These are phyloP conservation scores for Brassica juncea DNA, from an alignment of 345 rosid genomes.

Conservation along the genomic window DNA sequence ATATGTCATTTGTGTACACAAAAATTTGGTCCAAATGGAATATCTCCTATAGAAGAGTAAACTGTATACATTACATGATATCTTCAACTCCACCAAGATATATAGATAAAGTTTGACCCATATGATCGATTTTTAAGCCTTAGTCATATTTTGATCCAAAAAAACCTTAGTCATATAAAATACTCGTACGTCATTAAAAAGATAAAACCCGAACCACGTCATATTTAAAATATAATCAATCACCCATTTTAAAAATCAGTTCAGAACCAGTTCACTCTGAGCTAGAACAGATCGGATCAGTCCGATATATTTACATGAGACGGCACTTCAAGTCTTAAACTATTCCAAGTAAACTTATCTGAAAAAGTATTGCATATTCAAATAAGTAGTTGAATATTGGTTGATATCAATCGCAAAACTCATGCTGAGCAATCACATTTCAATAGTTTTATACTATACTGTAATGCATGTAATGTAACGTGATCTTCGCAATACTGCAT, in stretches of 20 bases:
- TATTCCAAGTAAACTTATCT: not conserved
- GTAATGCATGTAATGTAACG: conserved; percentile 26
- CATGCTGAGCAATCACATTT: not conserved
- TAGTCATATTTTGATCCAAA: too few relatives aligned
- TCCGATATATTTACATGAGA: not conserved
- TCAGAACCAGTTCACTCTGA: not conserved
- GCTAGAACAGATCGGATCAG: not conserved
- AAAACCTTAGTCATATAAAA: not conserved
- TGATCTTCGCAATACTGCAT: conserved; percentile 28
- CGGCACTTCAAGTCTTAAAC: not conserved
- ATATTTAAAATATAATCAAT: not conserved
- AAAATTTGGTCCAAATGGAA: too few relatives aligned
- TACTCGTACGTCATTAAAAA: not conserved
- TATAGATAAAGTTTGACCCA: not conserved
- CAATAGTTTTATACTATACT: not conserved
- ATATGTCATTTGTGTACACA: not conserved
- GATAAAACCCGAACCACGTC: not conserved
- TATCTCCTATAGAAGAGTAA: not conserved
- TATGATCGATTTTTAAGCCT: not conserved
- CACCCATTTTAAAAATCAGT: not conserved
- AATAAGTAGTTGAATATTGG: not conserved
- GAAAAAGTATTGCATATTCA: not conserved
- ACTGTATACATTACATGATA: not conserved
- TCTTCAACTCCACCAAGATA: not conserved
- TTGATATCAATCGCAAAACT: not conserved